Evolutionary conservation across 495 filamentous ascomycete species (phyloP).

Genomic region (Xanthoparmelia taractica): DNA sequence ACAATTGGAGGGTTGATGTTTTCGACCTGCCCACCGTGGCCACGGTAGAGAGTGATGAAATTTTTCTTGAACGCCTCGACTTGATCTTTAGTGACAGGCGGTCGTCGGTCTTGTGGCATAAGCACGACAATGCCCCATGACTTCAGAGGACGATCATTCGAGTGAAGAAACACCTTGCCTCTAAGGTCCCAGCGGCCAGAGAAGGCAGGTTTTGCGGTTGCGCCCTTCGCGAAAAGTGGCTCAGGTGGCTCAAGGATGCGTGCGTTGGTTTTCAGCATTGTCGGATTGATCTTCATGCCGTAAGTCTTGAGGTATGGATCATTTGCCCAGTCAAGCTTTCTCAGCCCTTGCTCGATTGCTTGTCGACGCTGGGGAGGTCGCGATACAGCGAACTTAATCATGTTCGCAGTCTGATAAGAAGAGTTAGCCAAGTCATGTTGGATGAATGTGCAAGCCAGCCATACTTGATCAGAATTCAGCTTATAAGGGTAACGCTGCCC

Average conservation of each 20-base stretch:
- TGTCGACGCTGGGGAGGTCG: conserved; percentile 54
- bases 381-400: conserved; percentile 80
- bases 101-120: conserved; percentile 23
- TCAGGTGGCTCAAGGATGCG: conserved; percentile 64
- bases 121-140: conserved; percentile 66
- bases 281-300: conserved; percentile 55
- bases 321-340: conserved; percentile 55
- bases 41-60: conserved; percentile 55
- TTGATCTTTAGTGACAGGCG: conserved; percentile 34
- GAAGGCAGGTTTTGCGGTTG: conserved; percentile 46
- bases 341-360: conserved; percentile 57
- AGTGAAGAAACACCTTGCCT: conserved; percentile 60
- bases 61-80: conserved; percentile 49
- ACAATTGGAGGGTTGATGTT: conserved; percentile 31
- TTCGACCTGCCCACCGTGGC: conserved; percentile 62
- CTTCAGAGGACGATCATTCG: conserved; percentile 51
- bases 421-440: background rate
- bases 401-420: conserved; percentile 51
- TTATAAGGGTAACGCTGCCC: conserved; percentile 78
- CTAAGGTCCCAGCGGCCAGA: conserved; percentile 80
- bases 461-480: conserved; percentile 52
- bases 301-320: conserved; percentile 63
- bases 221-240: conserved; percentile 51
- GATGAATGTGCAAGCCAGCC: background rate
- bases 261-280: conserved; percentile 58